Percentiles rank a stretch among this genome's conserved stretches.
phyloP scores from a whole-genome alignment of 1,284 basidiomycete species.

The Ganoderma leucocontextum region DNA sequence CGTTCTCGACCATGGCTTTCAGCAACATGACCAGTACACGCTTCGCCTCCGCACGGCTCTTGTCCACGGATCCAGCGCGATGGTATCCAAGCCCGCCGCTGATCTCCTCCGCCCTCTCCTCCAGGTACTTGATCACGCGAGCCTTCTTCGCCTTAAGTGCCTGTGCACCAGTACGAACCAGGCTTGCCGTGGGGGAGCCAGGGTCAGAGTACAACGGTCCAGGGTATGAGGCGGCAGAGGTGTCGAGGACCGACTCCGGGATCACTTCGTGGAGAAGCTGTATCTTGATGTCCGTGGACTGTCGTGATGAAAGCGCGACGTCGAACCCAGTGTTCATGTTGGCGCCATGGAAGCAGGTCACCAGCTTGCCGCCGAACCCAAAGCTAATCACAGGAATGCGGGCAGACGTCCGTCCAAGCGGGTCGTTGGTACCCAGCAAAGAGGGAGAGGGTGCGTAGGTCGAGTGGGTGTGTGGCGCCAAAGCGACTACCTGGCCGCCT shows the following conservation, averaged over 20 bases:
- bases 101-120: conserved; percentile 79
- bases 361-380: conserved; percentile 88
- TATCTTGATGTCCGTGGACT: conserved; percentile 75
- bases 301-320: conserved; percentile 76
- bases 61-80: conserved; percentile 57
- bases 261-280: conserved; percentile 73
- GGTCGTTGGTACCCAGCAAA: conserved; percentile 83
- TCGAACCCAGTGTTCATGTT: conserved; percentile 78
- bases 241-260: conserved; percentile 70
- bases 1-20: conserved; percentile 84
- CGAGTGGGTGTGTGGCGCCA: conserved; percentile 54
- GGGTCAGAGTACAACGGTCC: conserved; percentile 88
- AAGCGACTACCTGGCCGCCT: conserved; percentile 50
- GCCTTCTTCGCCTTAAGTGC: conserved; percentile 86
- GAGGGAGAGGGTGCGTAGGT: conserved; percentile 81
- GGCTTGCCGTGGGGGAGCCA: conserved; percentile 66
- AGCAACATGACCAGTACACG: conserved; percentile 80
- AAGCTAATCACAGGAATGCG: conserved; percentile 86
- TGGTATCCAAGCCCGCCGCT: conserved; percentile 81
- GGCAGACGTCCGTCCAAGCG: conserved; percentile 76
- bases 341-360: conserved; percentile 86
- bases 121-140: conserved; percentile 80
- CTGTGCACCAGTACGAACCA: conserved; percentile 73
- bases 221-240: conserved; percentile 71
- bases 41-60: conserved; percentile 77